Evolutionary conservation across 305 asterid genomes (phyloP), one percentile per base, ranked within the genome.

Genomic region (Fraxinus paxiana): DNA sequence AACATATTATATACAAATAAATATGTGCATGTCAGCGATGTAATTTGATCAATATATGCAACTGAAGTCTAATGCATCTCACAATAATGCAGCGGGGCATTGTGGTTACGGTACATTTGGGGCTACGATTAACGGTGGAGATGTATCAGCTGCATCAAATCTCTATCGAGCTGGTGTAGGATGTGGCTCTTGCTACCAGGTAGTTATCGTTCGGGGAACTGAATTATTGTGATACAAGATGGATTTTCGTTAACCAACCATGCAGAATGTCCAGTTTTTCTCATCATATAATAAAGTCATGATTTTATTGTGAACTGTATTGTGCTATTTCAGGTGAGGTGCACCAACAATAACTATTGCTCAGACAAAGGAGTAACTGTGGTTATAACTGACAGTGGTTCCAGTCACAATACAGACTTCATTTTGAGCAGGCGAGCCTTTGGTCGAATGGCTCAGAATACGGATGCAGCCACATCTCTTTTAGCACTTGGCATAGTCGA

Each of bases 121-220:
- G 75, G 95, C 98, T 69, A 91, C 90, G 10, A 84, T 94, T 76
- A 94, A 94, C 48, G 87, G 89, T 22, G 98, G 98, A 86, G 88
- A 92, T 77, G 95, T 92, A 35, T 82, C 97, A 2, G 97, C 98
- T 35, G 97, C 90, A 79, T 90, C 97, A 37, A 90, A 92, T 34
- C 94, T 94, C 54, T 91, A 88, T 67, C 89, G 86, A 79, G 90
- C 86, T 81, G 98, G 98, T 46, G 82, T 89, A 38, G 98, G 97
- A 54, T 92, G 98, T 59, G 97, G 98, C 41, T 91, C 95, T 51
- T 94, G 97, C 88, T 91, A 91, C 83, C 90, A 94, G 93, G 98
- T 91, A 77, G 83, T 48, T 82, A 79, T 80, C 18, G 38, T 51
- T 41, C 24, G 1, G 56, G 5, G 69, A 61, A 77, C 67, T 69